These are phyloP conservation scores for Sporothrix humicola DNA, from an alignment of 2,329 filamentous ascomycete genomes.

Conservation along the genomic window DNA sequence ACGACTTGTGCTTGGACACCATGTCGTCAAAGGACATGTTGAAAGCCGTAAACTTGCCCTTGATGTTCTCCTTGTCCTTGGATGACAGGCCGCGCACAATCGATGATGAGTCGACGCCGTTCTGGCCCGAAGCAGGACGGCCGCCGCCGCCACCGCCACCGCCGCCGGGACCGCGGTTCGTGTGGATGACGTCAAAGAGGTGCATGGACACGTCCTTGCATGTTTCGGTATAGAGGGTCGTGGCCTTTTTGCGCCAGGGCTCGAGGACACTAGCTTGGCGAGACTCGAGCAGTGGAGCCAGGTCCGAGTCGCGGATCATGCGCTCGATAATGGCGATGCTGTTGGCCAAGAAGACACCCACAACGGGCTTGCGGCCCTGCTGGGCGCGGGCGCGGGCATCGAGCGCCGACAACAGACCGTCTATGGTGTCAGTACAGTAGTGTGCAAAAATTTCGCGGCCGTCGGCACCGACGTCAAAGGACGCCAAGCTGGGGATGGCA, in stretches of 20 bases:
- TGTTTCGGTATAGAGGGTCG: slow-evolving; percentile 78
- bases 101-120: slow-evolving; percentile 74
- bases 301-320: slow-evolving; percentile 80
- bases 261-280: slow-evolving; percentile 70
- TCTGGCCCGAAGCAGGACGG: slow-evolving; percentile 74
- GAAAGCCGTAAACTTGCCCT: slow-evolving; percentile 92
- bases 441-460: slow-evolving; percentile 86
- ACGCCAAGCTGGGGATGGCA: slow-evolving; percentile 71
- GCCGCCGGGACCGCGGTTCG: slow-evolving; percentile 64
- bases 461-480: slow-evolving; percentile 88
- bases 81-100: slow-evolving; percentile 82
- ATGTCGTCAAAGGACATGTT: slow-evolving; percentile 91
- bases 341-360: slow-evolving; percentile 92
- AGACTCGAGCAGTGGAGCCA: slow-evolving; percentile 71
- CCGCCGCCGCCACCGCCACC: slow-evolving; percentile 42
- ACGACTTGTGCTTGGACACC: slow-evolving; percentile 78
- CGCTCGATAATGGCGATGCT: slow-evolving; percentile 83
- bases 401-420: slow-evolving; percentile 75
- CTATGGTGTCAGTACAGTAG: slow-evolving; percentile 88
- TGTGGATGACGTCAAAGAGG: slow-evolving; percentile 91
- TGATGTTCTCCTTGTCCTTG: slow-evolving; percentile 95
- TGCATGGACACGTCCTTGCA: slow-evolving; percentile 88
- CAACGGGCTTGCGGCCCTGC: slow-evolving; percentile 69
- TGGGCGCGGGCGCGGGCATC: slow-evolving; percentile 71
- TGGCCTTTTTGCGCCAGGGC: slow-evolving; percentile 85